Conservation (phyloP, 2,329 filamentous ascomycete genomes). For the Delphinella strobiligena region DNA sequence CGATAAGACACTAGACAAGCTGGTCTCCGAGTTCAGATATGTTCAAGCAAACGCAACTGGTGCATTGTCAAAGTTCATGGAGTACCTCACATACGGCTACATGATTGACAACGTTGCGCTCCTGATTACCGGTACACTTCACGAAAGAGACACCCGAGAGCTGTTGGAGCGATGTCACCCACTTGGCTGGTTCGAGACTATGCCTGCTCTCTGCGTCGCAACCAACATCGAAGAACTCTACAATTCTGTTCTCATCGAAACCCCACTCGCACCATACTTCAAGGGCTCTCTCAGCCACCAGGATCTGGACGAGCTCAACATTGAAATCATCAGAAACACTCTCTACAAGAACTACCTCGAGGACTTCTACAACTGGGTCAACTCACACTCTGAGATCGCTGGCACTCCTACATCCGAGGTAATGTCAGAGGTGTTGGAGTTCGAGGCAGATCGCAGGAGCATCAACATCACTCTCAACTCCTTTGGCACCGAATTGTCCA, state of each 20-base stretch:
- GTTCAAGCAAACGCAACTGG: conserved; percentile 88
- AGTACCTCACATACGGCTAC: conserved; percentile 97
- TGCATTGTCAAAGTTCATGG: conserved; percentile 86
- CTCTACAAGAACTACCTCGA: conserved; percentile 99
- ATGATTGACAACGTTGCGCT: conserved; percentile 99
- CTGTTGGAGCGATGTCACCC: conserved; percentile 92
- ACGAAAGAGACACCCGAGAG: conserved; percentile 93
- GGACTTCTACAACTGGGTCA: conserved; percentile 93
- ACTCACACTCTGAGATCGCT: conserved; percentile 71
- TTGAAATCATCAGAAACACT: conserved; percentile 97
- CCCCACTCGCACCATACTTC: conserved; percentile 90
- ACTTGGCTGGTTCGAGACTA: conserved; percentile 96
- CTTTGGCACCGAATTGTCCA: conserved; percentile 90
- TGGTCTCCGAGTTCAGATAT: conserved; percentile 95
- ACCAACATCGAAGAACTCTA: conserved; percentile 98
- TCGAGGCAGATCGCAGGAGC: conserved; percentile 88
- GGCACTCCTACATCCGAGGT: conserved; percentile 85
- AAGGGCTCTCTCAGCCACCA: conserved; percentile 93
- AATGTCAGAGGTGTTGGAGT: conserved; percentile 92
- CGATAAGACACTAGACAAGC: conserved; percentile 91
- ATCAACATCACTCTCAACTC: conserved; percentile 99
- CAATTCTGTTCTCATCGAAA: conserved; percentile 95
- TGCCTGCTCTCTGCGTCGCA: conserved; percentile 94
- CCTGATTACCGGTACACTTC: conserved; percentile 91
- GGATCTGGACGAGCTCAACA: conserved; percentile 96